These are phyloP conservation scores for Plasmodium knowlesi DNA, from an alignment of 169 alveolate species.

Conservation along the genomic window DNA sequence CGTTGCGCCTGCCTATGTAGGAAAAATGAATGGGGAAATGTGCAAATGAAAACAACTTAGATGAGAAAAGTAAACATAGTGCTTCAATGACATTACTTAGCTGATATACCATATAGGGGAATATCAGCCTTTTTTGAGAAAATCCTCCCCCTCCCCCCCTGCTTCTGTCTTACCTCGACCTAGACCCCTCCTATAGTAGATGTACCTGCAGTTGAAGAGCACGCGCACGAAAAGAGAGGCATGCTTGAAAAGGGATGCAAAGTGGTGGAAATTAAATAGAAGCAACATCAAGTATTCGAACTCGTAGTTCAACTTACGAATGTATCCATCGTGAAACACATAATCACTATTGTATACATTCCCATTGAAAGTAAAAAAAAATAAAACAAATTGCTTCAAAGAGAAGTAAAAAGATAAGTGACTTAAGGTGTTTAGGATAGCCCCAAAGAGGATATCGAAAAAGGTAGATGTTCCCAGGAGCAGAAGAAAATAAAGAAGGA, in stretches of 20 bases:
- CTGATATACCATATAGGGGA: too few relatives aligned
- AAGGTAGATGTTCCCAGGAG: constrained; percentile 46
- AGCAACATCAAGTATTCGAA: constrained; percentile 17
- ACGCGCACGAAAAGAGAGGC: constrained; percentile 16
- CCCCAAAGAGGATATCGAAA: constrained; percentile 32
- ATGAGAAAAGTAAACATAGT: too few relatives aligned
- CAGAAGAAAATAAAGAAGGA: constrained; percentile 22
- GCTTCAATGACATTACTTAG: too few relatives aligned
- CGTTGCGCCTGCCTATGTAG: background rate
- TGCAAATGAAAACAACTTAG: too few relatives aligned
- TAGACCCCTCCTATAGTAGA: constrained; percentile 14
- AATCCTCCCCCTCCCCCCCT: too few relatives aligned
- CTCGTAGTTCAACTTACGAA: constrained; percentile 28
- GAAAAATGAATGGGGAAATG: background rate
- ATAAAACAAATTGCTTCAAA: constrained; percentile 46
- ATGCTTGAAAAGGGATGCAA: constrained; percentile 28
- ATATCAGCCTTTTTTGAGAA: too few relatives aligned
- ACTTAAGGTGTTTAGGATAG: constrained; percentile 37
- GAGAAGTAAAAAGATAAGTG: constrained; percentile 62
- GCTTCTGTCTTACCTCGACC: background rate
- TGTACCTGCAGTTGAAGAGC: constrained; percentile 28
- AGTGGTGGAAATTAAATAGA: constrained; percentile 27
- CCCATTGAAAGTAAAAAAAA: constrained; percentile 53
- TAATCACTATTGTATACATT: constrained; percentile 54
- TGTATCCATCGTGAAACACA: background rate